Evolutionary conservation across 495 filamentous ascomycete species (phyloP), one percentile per base, ranked within the genome.

Genomic region (Cairneyella variabilis): DNA sequence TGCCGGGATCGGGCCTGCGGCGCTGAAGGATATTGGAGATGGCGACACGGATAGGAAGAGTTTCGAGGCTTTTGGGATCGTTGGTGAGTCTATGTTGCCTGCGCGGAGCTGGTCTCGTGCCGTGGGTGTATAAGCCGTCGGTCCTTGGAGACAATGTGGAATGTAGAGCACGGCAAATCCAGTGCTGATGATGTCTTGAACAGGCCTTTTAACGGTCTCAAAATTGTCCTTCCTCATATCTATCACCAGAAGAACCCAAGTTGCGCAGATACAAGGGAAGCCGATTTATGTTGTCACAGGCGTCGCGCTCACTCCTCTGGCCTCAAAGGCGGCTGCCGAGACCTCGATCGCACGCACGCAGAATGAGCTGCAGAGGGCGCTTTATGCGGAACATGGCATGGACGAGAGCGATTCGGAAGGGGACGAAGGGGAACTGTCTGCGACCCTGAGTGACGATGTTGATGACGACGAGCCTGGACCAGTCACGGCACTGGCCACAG

Each of bases 281-380:
- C 86, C 91, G 3, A 73, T 97, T 48, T 97, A 95, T 65, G 82
- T 88, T 37, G 77, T 96, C 40, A 89, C 84, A 49, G 88, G 91
- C 57, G 85, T 98, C 26, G 85, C 90, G 1, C 73, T 98, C 21
- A 95, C 95, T 17, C 93, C 93, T 1, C 81, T 91, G 16, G 78
- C 85, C 12, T 93, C 85, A 14, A 84, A 83, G 56, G 64, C 62
- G 36, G 90, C 92, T 20, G 92, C 93, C 4, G 74, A 74, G 55
- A 76, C 76, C 12, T 84, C 89, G 4, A 85, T 97, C 32, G 59
- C 70, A 3, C 77, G 83, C 45, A 86, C 89, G 0, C 76, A 76
- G 11, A 72, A 75, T 25, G 74, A 77, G 40, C 54, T 79, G 22
- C 59, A 67, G 45, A 67, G 53, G 10, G 50, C 48, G 2, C 42